Base-by-base conservation (phyloP, 768 basidiomycete species). In the Lentinula raphanica region DNA sequence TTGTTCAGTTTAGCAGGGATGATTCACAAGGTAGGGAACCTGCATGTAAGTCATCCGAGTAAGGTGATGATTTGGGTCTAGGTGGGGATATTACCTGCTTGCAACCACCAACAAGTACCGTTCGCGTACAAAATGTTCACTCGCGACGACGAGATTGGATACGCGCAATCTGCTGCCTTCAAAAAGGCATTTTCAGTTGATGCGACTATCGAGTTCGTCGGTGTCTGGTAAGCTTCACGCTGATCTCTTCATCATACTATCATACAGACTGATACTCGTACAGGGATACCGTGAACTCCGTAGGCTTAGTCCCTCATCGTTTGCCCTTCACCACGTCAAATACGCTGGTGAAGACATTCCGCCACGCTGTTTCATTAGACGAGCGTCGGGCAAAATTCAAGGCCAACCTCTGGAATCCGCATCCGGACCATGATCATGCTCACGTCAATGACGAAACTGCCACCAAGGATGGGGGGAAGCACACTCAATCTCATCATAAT, bases 281-380 rank as follows among this genome's bases (percentile, higher is more conserved):
- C 49, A 87, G 85, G 84, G 86, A 88, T 62, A 87, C 85, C 1
- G 85, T 88, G 3, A 78, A 80, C 23, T 86, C 85, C 0, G 84
- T 87, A 11, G 85, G 84, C 13, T 49, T 83, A 38, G 69, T 84
- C 51, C 77, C 79, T 1, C 75, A 76, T 23, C 71, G 79, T 6
- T 74, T 86, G 5, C 86, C 85, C 0, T 86, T 86, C 64, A 81
- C 81, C 1, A 77, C 74, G 1, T 79, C 79, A 2, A 83, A 85
- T 50, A 76, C 75, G 5, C 67, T 70, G 59, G 73, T 77, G 35
- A 67, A 67, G 17, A 60, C 68, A 48, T 73, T 77, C 58, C 69
- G 79, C 8, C 79, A 79, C 15, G 76, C 76, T 3, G 54, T 79
- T 17, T 64, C 76, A 23, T 70, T 79, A 23, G 74, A 78, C 29